Evolutionary conservation across 1,284 basidiomycete species (phyloP).

Genomic region (Tilletia walkeri): DNA sequence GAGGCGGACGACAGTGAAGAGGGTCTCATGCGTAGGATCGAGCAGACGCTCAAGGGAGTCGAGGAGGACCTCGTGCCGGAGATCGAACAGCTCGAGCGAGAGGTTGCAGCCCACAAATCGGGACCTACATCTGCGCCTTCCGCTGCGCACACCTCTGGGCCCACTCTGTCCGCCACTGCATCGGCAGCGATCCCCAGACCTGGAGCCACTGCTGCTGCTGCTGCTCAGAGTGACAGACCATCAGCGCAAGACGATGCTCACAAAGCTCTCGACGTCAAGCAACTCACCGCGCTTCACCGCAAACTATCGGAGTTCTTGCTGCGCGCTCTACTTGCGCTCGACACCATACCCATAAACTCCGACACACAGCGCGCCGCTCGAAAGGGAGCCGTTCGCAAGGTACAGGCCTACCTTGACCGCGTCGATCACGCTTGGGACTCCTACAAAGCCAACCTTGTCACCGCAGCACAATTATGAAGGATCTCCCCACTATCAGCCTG

Average conservation of each 20-base stretch:
- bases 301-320: slow-evolving; percentile 46
- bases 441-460: slow-evolving; percentile 24
- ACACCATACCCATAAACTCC: slow-evolving; percentile 42
- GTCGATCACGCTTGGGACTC: slow-evolving; percentile 43
- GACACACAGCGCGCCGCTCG: slow-evolving; percentile 42
- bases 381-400: slow-evolving; percentile 48
- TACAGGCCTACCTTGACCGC: slow-evolving; percentile 50
- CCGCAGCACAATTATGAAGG: slow-evolving; percentile 1
- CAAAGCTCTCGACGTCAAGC: background rate
- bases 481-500: background rate
- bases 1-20: slow-evolving; percentile 32
- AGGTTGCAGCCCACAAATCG: slow-evolving; percentile 17
- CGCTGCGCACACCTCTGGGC: background rate
- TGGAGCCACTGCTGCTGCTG: slow-evolving; percentile 6
- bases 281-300: slow-evolving; percentile 38
- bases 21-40: slow-evolving; percentile 38
- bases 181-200: slow-evolving; percentile 15
- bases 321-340: slow-evolving; percentile 45
- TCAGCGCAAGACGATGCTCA: too few relatives aligned
- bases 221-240: background rate
- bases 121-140: background rate
- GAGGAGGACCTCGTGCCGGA: slow-evolving; percentile 41
- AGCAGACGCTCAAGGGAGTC: slow-evolving; percentile 31
- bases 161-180: background rate
- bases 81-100: slow-evolving; percentile 37